Evolutionary conservation across 352 stramenopile genomes (phyloP), one percentile per base, ranked within the genome.

Genomic region (Phytopythium montanum): DNA sequence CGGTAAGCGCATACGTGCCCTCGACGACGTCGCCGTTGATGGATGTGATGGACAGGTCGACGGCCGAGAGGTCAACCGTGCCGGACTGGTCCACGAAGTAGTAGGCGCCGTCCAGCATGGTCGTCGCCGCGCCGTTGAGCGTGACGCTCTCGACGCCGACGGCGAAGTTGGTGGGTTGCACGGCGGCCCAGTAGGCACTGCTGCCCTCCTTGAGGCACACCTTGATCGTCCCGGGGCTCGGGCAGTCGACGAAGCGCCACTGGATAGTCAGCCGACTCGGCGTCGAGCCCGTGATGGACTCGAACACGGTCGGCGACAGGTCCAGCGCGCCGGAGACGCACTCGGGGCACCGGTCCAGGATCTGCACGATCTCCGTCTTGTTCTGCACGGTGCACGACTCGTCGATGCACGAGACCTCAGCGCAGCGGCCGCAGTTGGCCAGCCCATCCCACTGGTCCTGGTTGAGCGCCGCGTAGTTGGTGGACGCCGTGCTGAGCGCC

Each of bases 401-500:
- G 65, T 93, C 83, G 7, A 76, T 69, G 53, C 81, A 91, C 45
- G 74, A 80, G 25, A 87, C 77, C 52, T 85, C 66, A 38, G 79
- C 75, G 51, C 80, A 90, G 29, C 80, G 77, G 29, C 77, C 79
- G 44, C 79, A 88, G 50, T 76, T 81, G 23, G 48, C 61, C 28
- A 79, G 72, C 25, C 33, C 68, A 50, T 85, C 61, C 72, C 79
- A 90, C 65, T 90, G 81, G 7, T 56, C 58, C 52, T 76, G 64
- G 61, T 93, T 93, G 51, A 93, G 64, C 16, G 83, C 83, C 19
- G 81, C 81, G 62, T 91, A 90, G 59, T 88, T 89, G 55, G 60
- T 79, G 9, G 64, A 72, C 0, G 83, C 79, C 14, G 51, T 63
- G 18, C 52, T 44, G 1, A 76, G 70, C 34, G 74, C 81, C 49